A percentile compares a stretch with the other conserved stretches of the same genome.
Conservation (phyloP, 352 stramenopile species). For the Globisporangium viniferum region DNA sequence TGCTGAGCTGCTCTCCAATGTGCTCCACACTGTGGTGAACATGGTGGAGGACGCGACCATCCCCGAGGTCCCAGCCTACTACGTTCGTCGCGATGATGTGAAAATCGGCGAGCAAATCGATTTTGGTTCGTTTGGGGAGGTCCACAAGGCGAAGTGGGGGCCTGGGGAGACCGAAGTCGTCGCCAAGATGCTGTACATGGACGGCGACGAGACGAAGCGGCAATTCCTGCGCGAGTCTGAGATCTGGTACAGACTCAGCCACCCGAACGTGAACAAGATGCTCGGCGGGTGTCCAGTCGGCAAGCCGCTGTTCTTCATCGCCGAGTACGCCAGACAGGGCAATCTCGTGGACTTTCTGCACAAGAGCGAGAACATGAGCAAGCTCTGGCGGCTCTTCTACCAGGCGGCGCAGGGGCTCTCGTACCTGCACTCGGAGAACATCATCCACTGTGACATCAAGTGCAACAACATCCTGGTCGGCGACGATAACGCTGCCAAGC, state of each 20-base stretch:
- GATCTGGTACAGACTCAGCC: conserved; percentile 32
- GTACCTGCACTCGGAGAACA: conserved; percentile 62
- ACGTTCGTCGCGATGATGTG: conserved; percentile 25
- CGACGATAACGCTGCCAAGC: conserved; percentile 25
- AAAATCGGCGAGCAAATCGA: conserved; percentile 25
- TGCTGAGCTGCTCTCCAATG: background rate
- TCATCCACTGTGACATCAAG: conserved; percentile 88
- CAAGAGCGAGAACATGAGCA: conserved; percentile 7
- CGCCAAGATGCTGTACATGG: conserved; percentile 28
- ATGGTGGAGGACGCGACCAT: conserved; percentile 6
- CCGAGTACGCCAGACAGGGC: background rate
- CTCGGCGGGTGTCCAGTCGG: conserved; percentile 43
- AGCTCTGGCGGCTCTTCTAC: conserved; percentile 25
- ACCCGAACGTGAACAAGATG: conserved; percentile 36
- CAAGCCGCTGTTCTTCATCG: conserved; percentile 23
- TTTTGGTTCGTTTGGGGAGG: conserved; percentile 24
- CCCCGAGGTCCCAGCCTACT: conserved; percentile 17
- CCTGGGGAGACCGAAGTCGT: conserved; percentile 24
- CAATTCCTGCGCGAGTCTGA: conserved; percentile 33
- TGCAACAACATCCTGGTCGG: conserved; percentile 81
- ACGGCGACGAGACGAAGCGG: conserved; percentile 20
- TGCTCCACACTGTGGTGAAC: background rate
- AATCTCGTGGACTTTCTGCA: background rate
- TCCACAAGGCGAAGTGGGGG: conserved; percentile 21
- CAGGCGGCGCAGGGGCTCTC: conserved; percentile 43